These are phyloP conservation scores for Toxicodendron radicans DNA, from an alignment of 345 rosid genomes.

Conservation along the genomic window DNA sequence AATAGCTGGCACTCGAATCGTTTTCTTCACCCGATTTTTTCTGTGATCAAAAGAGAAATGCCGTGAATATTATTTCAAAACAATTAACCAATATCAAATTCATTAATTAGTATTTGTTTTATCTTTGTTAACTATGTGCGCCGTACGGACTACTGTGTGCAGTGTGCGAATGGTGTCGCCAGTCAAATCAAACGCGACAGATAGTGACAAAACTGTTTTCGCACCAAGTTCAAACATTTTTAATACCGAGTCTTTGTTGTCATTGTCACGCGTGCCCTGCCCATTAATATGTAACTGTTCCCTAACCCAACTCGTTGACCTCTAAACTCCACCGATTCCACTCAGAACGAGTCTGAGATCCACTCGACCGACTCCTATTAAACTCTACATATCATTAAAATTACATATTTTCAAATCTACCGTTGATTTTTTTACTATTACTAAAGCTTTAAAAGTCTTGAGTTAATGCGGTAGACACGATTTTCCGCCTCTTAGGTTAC, in stretches of 20 bases:
- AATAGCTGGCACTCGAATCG: no score
- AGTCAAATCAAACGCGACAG: background rate
- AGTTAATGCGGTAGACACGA: background rate
- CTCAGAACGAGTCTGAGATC: background rate
- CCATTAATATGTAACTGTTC: slow-evolving; percentile 8
- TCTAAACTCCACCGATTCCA: background rate
- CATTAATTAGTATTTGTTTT: no score
- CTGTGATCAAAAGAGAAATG: background rate
- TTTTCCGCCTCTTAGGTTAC: background rate
- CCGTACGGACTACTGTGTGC: background rate
- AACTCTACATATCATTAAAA: background rate
- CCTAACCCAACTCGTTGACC: slow-evolving; percentile 33
- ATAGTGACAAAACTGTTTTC: slow-evolving; percentile 15
- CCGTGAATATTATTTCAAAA: background rate
- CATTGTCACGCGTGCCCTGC: slow-evolving; percentile 37
- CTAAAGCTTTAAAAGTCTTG: background rate
- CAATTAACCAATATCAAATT: background rate
- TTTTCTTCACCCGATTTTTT: no score
- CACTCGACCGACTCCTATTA: slow-evolving; percentile 4
- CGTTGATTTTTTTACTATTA: no score
- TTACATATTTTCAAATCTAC: no score
- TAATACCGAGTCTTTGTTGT: background rate
- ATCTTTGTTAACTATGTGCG: background rate
- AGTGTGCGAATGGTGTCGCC: no score
- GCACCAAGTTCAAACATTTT: background rate